These are phyloP conservation scores for Septoria linicola DNA, from an alignment of 2,329 filamentous ascomycete genomes.

Conservation along the genomic window DNA sequence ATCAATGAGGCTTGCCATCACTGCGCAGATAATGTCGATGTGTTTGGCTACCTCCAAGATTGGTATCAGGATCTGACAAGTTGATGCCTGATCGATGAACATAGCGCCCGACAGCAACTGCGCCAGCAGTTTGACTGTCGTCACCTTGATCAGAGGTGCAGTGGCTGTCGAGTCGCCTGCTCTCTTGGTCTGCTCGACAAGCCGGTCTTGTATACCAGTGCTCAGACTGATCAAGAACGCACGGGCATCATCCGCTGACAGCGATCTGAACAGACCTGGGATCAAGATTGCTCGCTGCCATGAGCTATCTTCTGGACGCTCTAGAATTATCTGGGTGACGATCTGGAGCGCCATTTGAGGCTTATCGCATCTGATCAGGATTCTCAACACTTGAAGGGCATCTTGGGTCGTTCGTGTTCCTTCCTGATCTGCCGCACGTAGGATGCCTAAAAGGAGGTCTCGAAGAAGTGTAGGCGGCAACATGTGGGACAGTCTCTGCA, in stretches of 20 bases:
- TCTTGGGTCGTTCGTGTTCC: slow-evolving; percentile 2
- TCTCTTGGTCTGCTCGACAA: slow-evolving; percentile 30
- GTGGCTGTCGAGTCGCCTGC: slow-evolving; percentile 10
- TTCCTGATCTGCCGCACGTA: slow-evolving; percentile 1
- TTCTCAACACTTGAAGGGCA: slow-evolving; percentile 15
- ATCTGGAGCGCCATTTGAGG: slow-evolving; percentile 17
- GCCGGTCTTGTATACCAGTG: slow-evolving; percentile 33
- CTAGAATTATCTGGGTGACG: slow-evolving; percentile 16
- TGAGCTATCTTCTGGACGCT: slow-evolving; percentile 39
- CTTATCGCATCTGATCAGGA: slow-evolving; percentile 17
- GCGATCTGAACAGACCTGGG: slow-evolving; percentile 34
- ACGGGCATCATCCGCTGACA: slow-evolving; percentile 36
- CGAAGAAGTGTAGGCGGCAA: slow-evolving; percentile 21
- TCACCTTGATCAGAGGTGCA: slow-evolving; percentile 41
- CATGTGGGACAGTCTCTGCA: not conserved
- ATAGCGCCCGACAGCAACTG: slow-evolving; percentile 39
- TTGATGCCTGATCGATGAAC: slow-evolving; percentile 36
- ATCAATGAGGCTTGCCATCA: slow-evolving; percentile 38
- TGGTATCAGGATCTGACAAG: slow-evolving; percentile 36
- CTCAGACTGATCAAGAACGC: slow-evolving; percentile 36
- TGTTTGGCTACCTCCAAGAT: slow-evolving; percentile 38
- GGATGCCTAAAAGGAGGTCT: slow-evolving; percentile 11
- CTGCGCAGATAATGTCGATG: slow-evolving; percentile 40
- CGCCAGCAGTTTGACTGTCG: slow-evolving; percentile 45
- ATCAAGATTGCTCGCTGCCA: slow-evolving; percentile 44